Evolutionary conservation across 148 eudicot genomes (phyloP), one percentile per base, ranked within the genome.

Genomic region (Rhododendron kiyosumense): DNA sequence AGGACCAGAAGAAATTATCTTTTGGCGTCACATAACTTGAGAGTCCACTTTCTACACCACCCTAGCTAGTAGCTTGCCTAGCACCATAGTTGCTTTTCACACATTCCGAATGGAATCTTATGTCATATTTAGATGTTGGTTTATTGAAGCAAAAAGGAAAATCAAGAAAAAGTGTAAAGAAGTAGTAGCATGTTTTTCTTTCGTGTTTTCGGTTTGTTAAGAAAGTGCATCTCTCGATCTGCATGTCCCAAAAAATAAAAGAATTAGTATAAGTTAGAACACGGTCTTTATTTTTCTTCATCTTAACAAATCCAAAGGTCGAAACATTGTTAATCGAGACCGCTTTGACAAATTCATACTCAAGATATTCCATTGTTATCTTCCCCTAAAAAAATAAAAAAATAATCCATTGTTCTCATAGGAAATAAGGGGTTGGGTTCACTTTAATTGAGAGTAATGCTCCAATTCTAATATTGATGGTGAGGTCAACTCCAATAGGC

Each of bases 11-110:
- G 52, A 36, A 83, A 76, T 85, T 75, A 86, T 84, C 69, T 82
- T 83, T 17, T 51, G 26, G 86, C 67, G 54, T 74, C 86, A 84
- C 85, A 81, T 81, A 85, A 88, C 82, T 83, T 69, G 74, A 82
- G 75, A 85, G 91, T 88, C 92, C 81, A 89, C 89, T 89, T 90
- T 89, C 81, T 81, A 81, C 83, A 81, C 83, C 83, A 32, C 67
- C 83, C 67, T 41, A 63, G 34, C 61, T 36, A 36, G 38, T 36
- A 36, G 38, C 38, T 54, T 17, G 14, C 46, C 45, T 54, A 54
- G 22, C 41, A 81, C 26, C 46, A 57, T 20, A 26, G 18, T 9
- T 67, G 69, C 30, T 57, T 52, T 81, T 4, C 71, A 22, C 71
- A 57, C 48, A 7, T 54, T 24, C 10, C 9, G 15, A 81, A 81